These are phyloP conservation scores for Trypanosoma congolense DNA, from an alignment of 208 protist genomes.

Conservation along the genomic window DNA sequence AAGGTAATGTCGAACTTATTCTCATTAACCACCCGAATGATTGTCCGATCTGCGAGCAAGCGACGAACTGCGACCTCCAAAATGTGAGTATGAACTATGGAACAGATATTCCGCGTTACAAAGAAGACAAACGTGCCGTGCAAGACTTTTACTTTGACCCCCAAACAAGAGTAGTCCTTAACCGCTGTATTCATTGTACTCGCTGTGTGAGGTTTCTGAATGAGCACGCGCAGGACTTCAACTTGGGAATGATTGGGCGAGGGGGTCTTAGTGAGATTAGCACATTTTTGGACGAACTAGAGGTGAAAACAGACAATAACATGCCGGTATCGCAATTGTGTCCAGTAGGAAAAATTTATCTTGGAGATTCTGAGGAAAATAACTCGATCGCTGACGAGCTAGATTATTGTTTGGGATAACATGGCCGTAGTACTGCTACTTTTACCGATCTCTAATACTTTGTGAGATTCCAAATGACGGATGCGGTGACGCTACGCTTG, in stretches of 20 bases:
- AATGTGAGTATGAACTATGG: slow-evolving; percentile 93
- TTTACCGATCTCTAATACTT: neutral
- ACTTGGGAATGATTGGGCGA: slow-evolving; percentile 92
- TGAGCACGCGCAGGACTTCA: slow-evolving; percentile 93
- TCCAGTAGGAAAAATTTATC: slow-evolving; percentile 74
- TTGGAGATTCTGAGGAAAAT: slow-evolving; percentile 84
- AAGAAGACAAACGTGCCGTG: slow-evolving; percentile 88
- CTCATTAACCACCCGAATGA: slow-evolving; percentile 97
- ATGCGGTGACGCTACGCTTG: too few relatives aligned
- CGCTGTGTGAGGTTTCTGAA: slow-evolving; percentile 93
- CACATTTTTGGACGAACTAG: slow-evolving; percentile 89
- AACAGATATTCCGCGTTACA: slow-evolving; percentile 80
- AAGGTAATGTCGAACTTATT: slow-evolving; percentile 96
- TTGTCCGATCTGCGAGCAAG: slow-evolving; percentile 96
- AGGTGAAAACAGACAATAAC: slow-evolving; percentile 89
- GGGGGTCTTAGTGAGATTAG: slow-evolving; percentile 91
- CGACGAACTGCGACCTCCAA: slow-evolving; percentile 96
- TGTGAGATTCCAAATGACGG: too few relatives aligned
- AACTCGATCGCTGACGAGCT: slow-evolving; percentile 60
- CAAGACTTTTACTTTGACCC: slow-evolving; percentile 96
- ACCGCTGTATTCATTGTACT: slow-evolving; percentile 97
- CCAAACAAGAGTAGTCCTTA: slow-evolving; percentile 94
- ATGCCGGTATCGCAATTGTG: slow-evolving; percentile 86
- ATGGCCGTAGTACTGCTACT: neutral
- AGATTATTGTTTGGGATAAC: slow-evolving; percentile 18